A percentile compares a stretch with the other conserved stretches of the same genome.
Conservation (phyloP, 2,329 filamentous ascomycete genomes). For the Nemania sp. region DNA sequence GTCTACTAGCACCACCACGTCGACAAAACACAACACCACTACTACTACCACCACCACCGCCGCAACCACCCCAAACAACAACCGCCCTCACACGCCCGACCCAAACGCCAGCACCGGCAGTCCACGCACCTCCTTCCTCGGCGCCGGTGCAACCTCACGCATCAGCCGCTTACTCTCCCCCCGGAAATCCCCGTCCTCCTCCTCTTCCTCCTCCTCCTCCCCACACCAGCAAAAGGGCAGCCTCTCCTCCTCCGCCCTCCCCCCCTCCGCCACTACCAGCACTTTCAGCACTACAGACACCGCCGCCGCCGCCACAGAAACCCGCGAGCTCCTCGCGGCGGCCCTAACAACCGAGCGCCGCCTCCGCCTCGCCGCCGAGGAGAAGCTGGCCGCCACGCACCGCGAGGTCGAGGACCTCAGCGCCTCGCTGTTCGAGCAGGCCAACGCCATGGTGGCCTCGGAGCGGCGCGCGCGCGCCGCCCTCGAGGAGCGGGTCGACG, state of each 20-base stretch:
- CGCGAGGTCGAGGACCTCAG: conserved; percentile 83
- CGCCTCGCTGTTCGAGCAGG: conserved; percentile 81
- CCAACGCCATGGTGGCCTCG: conserved; percentile 87
- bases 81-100: conserved; percentile 37
- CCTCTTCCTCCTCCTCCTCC: conserved; percentile 50
- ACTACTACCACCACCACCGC: conserved; percentile 12
- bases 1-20: conserved; percentile 43
- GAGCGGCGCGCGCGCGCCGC: conserved; percentile 78
- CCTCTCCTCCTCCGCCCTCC: conserved; percentile 32
- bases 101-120: conserved; percentile 42
- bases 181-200: conserved; percentile 48
- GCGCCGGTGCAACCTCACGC: conserved; percentile 50
- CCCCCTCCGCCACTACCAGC: conserved; percentile 43
- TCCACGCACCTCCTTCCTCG: conserved; percentile 49
- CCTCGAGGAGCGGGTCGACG: conserved; percentile 76
- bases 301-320: conserved; percentile 41
- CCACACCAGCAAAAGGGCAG: conserved; percentile 17
- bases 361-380: conserved; percentile 76
- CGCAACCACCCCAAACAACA: too few relatives aligned
- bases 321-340: conserved; percentile 69
- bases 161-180: conserved; percentile 50
- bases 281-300: too few relatives aligned
- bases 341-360: conserved; percentile 75
- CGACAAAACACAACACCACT: conserved; percentile 16
- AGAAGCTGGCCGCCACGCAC: conserved; percentile 72